These are phyloP conservation scores for Gentiana macrophylla DNA, from an alignment of 257 asterid species.

Conservation along the genomic window DNA sequence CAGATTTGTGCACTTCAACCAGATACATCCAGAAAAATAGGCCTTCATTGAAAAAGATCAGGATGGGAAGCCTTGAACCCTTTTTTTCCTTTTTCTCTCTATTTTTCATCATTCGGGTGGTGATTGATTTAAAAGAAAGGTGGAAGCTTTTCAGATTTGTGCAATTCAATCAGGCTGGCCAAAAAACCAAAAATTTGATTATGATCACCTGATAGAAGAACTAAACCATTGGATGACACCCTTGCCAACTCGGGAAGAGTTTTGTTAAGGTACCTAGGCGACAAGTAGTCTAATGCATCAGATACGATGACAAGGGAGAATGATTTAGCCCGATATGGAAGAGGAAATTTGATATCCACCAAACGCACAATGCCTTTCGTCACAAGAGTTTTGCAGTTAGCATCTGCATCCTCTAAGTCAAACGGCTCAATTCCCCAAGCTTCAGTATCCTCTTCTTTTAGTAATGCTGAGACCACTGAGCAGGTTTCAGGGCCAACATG, in stretches of 20 bases:
- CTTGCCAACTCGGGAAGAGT: slow-evolving; percentile 68
- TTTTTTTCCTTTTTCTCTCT: too few relatives aligned
- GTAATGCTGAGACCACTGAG: slow-evolving; percentile 52
- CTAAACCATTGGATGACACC: slow-evolving; percentile 67
- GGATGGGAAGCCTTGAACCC: too few relatives aligned
- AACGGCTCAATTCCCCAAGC: slow-evolving; percentile 94
- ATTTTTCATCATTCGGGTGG: too few relatives aligned
- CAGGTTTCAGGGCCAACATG: slow-evolving; percentile 92
- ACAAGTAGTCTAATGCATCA: slow-evolving; percentile 82
- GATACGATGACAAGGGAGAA: slow-evolving; percentile 77
- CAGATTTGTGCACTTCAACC: background rate
- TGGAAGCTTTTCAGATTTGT: too few relatives aligned
- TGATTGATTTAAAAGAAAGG: too few relatives aligned
- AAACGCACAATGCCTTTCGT: slow-evolving; percentile 74
- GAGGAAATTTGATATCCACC: slow-evolving; percentile 85
- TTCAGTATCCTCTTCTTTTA: slow-evolving; percentile 78
- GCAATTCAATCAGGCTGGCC: too few relatives aligned
- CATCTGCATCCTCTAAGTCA: slow-evolving; percentile 67
- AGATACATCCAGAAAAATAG: background rate
- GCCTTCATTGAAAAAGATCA: background rate
- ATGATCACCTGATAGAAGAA: slow-evolving; percentile 63
- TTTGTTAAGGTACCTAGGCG: slow-evolving; percentile 71
- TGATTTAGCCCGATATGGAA: slow-evolving; percentile 75
- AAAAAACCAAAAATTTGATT: too few relatives aligned
- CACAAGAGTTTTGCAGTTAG: slow-evolving; percentile 63